phyloP scores from a whole-genome alignment of 139 green algal genomes.

The Coccomyxa sp. region DNA sequence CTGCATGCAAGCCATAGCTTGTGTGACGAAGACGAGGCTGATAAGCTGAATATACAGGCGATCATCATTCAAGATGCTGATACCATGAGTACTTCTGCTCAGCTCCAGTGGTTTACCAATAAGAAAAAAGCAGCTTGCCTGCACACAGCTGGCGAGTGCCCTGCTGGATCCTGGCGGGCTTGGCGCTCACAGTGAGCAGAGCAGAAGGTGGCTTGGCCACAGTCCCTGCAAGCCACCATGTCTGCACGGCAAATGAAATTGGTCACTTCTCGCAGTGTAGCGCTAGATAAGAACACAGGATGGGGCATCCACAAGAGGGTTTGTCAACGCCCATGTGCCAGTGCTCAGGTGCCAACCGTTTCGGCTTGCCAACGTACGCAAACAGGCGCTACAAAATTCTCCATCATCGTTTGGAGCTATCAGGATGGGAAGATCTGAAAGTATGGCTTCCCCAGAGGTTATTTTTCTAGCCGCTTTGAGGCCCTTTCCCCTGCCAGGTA shows the following conservation, averaged over 20 bases:
- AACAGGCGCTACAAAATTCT: neutral
- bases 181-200: constrained; percentile 26
- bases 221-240: constrained; percentile 22
- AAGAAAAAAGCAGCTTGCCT: constrained; percentile 15
- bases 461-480: neutral
- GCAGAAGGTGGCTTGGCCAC: constrained; percentile 44
- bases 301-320: neutral
- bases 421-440: constrained; percentile 2
- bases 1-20: neutral
- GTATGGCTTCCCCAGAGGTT: constrained; percentile 2
- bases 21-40: neutral
- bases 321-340: neutral
- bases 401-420: neutral
- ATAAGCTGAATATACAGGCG: neutral
- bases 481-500: neutral
- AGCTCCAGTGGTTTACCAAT: neutral
- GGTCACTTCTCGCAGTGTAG: neutral
- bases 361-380: neutral
- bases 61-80: neutral
- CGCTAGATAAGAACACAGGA: no score
- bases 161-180: constrained; percentile 22
- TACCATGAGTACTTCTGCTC: neutral
- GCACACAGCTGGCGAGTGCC: constrained; percentile 42
- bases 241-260: neutral
- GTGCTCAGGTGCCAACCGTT: neutral